Percentiles rank a stretch among this genome's conserved stretches.
These are phyloP conservation scores for Beauveria asiatica DNA, from an alignment of 2,329 filamentous ascomycete genomes.

Conservation along the genomic window DNA sequence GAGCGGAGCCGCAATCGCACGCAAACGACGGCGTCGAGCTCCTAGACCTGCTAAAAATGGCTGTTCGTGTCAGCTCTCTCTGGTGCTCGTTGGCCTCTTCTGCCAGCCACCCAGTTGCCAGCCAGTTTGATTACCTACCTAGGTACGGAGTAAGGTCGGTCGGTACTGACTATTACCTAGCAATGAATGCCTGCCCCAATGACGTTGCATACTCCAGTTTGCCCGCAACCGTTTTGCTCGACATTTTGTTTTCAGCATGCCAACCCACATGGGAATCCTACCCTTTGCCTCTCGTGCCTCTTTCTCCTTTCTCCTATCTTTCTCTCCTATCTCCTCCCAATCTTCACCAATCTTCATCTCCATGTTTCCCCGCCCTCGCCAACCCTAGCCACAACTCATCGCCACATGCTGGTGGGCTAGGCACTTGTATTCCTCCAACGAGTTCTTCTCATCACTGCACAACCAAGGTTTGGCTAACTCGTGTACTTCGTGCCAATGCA, in stretches of 20 bases:
- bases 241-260: not conserved
- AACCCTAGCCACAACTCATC: not conserved
- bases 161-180: no score
- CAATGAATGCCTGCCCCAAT: not conserved
- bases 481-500: not conserved
- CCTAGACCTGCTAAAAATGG: no score
- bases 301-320: not conserved
- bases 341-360: not conserved
- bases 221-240: slow-evolving; percentile 3
- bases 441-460: no score
- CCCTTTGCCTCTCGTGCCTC: not conserved
- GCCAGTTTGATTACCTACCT: no score
- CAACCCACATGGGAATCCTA: not conserved
- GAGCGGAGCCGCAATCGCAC: slow-evolving; percentile 7
- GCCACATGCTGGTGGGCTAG: not conserved
- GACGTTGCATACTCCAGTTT: not conserved
- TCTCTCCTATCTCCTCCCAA: not conserved
- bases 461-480: not conserved
- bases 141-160: no score
- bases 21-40: not conserved
- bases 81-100: no score
- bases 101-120: no score
- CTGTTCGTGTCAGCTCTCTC: no score
- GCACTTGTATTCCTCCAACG: not conserved
- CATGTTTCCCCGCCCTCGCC: not conserved